Percentiles rank a stretch among this genome's conserved stretches.
phyloP scores from a whole-genome alignment of 1,284 basidiomycete species.

The Neolentinus lepideus region DNA sequence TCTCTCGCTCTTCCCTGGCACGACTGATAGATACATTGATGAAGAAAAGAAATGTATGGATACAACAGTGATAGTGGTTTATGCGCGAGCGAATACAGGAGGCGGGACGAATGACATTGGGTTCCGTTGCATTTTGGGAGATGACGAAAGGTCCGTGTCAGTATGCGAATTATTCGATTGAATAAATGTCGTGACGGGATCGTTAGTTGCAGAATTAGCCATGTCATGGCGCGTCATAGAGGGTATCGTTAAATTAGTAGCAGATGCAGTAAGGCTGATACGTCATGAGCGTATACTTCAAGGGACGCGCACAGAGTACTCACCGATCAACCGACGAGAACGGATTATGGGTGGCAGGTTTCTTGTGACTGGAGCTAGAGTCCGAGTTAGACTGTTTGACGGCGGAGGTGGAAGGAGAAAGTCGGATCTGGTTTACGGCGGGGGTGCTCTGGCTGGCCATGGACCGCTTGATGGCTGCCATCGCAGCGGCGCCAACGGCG shows the following conservation, averaged over 20 bases:
- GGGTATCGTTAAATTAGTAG: conserved; percentile 6
- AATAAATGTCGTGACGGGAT: conserved; percentile 13
- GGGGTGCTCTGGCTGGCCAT: conserved; percentile 20
- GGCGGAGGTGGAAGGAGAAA: conserved; percentile 5
- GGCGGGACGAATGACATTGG: conserved; percentile 52
- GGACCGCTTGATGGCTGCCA: conserved; percentile 36
- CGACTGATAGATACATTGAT: conserved; percentile 36
- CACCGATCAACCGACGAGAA: conserved; percentile 71
- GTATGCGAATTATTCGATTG: conserved; percentile 10
- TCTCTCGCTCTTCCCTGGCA: conserved; percentile 63
- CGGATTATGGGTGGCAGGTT: conserved; percentile 22
- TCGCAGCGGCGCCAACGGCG: conserved; percentile 32
- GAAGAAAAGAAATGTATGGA: conserved; percentile 11
- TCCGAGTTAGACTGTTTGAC: conserved; percentile 8
- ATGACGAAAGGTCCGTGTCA: conserved; percentile 8
- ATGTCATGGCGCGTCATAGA: neutral
- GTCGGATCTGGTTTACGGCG: conserved; percentile 9
- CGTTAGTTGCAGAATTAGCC: conserved; percentile 5
- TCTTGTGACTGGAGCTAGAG: conserved; percentile 11
- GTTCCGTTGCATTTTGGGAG: conserved; percentile 15
- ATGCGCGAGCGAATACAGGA: conserved; percentile 55
- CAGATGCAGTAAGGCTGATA: conserved; percentile 33
- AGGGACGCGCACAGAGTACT: conserved; percentile 25
- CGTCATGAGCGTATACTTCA: conserved; percentile 63
- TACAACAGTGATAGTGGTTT: conserved; percentile 22